phyloP scores from a whole-genome alignment of 139 green algal species.

The Chlorella ohadii region DNA sequence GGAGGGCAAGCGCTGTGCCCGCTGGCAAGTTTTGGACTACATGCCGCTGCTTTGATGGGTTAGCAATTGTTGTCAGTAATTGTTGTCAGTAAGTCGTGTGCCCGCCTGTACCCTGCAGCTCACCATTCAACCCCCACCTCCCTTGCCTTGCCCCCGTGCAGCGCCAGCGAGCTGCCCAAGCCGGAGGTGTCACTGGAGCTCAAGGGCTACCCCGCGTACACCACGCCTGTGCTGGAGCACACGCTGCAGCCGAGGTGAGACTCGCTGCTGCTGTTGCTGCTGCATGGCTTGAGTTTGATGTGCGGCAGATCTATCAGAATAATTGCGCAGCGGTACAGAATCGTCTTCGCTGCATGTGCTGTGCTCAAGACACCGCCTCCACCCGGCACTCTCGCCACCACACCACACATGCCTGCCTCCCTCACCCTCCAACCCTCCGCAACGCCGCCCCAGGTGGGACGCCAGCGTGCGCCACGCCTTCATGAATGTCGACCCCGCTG shows the following conservation, averaged over 20 bases:
- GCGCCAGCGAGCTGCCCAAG: conserved; percentile 60
- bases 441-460: conserved; percentile 25
- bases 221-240: conserved; percentile 28
- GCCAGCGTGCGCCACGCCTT: conserved; percentile 39
- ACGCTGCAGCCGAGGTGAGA: conserved; percentile 46
- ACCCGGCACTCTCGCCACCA: too few relatives aligned
- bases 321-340: too few relatives aligned
- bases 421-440: background rate
- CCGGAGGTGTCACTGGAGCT: conserved; percentile 51
- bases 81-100: too few relatives aligned
- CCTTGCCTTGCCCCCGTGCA: background rate
- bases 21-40: too few relatives aligned
- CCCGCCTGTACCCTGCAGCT: too few relatives aligned
- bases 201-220: conserved; percentile 9
- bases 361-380: too few relatives aligned
- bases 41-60: background rate
- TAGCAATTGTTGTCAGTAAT: too few relatives aligned
- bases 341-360: too few relatives aligned
- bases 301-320: too few relatives aligned
- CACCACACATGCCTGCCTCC: background rate
- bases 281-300: too few relatives aligned
- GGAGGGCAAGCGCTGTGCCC: too few relatives aligned
- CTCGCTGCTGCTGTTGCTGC: background rate
- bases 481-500: conserved; percentile 36
- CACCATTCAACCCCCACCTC: too few relatives aligned